Conservation (phyloP, 2,329 filamentous ascomycete species). For the Tolypocladium album region DNA sequence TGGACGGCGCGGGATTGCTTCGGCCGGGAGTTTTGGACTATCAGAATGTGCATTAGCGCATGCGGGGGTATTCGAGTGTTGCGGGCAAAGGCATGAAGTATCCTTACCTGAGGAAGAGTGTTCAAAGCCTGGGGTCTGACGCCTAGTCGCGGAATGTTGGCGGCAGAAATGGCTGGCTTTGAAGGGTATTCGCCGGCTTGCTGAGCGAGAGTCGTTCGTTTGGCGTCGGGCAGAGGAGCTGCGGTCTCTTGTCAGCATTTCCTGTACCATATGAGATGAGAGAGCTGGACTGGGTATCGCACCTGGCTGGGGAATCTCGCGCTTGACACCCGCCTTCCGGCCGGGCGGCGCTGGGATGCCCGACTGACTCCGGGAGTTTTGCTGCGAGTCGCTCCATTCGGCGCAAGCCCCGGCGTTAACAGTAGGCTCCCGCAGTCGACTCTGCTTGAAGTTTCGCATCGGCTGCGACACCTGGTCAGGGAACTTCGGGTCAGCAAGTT, state of each 20-base stretch:
- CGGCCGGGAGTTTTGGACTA: conserved; percentile 29
- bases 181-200: conserved; percentile 40
- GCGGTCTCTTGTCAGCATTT: conserved; percentile 8
- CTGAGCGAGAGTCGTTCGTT: conserved; percentile 48
- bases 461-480: conserved; percentile 6
- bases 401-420: conserved; percentile 25
- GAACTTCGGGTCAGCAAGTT: neutral
- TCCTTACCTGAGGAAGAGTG: conserved; percentile 18
- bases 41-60: neutral
- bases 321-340: conserved; percentile 36
- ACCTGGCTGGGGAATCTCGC: conserved; percentile 36
- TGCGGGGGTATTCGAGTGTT: neutral
- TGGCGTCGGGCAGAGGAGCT: conserved; percentile 46
- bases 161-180: conserved; percentile 10
- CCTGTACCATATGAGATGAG: neutral
- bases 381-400: conserved; percentile 50
- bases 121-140: conserved; percentile 34
- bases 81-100: neutral
- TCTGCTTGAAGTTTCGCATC: conserved; percentile 18
- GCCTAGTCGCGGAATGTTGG: conserved; percentile 24
- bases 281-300: neutral
- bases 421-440: conserved; percentile 19
- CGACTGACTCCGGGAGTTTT: conserved; percentile 40
- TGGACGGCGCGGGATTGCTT: conserved; percentile 23
- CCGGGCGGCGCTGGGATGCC: conserved; percentile 28